Base-by-base conservation (phyloP, 1,284 basidiomycete species). In the Cryptococcus sp. region DNA sequence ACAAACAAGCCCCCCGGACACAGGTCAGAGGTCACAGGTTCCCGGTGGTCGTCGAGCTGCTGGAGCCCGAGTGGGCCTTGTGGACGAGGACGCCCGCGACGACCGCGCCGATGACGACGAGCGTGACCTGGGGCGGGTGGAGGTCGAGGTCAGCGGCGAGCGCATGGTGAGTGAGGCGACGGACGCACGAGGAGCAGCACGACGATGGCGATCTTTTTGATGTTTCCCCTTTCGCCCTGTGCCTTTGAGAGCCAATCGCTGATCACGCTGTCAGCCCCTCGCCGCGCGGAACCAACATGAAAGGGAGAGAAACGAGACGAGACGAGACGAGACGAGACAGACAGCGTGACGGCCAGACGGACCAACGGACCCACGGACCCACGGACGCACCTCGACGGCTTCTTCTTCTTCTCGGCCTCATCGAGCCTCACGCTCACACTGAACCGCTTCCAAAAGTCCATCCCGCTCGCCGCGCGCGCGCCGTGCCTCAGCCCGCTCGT, bases 401-500 rank as follows among this genome's bases (percentile, higher is more conserved):
- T 38, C 37, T 55, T 58, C 28, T 43, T 38, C 50, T 52, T 57
- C 21, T 55, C 55, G 15, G 21, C 51, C 42, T 63, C 63, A 39
- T 68, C 62, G 50, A 66, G 24, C 39, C 53, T 62, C 8, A 64
- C 65, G 46, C 63, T 64, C 15, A 67, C 61, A 50, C 61, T 67
- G 52, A 74, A 69, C 44, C 73, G 62, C 59, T 72, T 73, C 73
- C 73, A 76, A 39, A 76, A 70, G 50, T 76, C 73, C 48, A 56
- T 55, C 11, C 59, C 65, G 40, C 63, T 57, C 16, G 49, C 52
- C 16, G 48, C 51, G 4, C 53, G 56, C n/a, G 50, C 48, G n/a
- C 52, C 55, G 33, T 53, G 16, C 50, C 53, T 46, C 42, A 47
- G 47, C 12, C 52, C 55, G 35, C 56, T 56, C 54, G 28, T 45